phyloP scores from a whole-genome alignment of 208 protist genomes.

The Acanthamoeba culbertsoni region DNA sequence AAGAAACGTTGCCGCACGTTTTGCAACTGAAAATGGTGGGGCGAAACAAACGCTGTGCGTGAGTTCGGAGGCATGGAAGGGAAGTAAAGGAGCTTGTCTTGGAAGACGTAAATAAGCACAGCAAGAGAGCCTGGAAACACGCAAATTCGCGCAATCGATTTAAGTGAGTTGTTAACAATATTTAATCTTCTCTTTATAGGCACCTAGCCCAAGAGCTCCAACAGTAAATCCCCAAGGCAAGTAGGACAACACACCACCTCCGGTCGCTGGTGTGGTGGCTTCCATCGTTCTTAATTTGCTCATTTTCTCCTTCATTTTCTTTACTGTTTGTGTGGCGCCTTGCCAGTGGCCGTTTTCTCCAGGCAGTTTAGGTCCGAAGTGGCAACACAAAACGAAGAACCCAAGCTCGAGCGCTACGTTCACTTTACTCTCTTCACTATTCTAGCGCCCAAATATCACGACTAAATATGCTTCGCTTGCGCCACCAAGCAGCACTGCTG shows the following conservation, averaged over 20 bases:
- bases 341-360: no score
- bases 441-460: no score
- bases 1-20: not conserved
- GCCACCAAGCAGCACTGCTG: no score
- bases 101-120: conserved; percentile 20
- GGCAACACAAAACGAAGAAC: no score
- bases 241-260: not conserved
- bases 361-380: no score
- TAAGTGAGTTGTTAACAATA: no score
- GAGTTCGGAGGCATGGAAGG: not conserved
- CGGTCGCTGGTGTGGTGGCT: not conserved
- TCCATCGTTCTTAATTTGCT: not conserved
- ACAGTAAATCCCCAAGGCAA: not conserved
- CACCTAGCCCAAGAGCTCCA: not conserved
- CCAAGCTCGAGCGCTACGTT: no score
- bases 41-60: not conserved
- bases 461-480: no score
- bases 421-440: no score
- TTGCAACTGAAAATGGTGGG: not conserved
- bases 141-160: no score
- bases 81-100: conserved; percentile 52
- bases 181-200: not conserved
- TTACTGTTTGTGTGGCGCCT: no score
- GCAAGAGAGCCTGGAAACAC: not conserved
- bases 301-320: not conserved